phyloP scores from a whole-genome alignment of 73 alveolate genomes.

The Paramecium primaurelia region DNA sequence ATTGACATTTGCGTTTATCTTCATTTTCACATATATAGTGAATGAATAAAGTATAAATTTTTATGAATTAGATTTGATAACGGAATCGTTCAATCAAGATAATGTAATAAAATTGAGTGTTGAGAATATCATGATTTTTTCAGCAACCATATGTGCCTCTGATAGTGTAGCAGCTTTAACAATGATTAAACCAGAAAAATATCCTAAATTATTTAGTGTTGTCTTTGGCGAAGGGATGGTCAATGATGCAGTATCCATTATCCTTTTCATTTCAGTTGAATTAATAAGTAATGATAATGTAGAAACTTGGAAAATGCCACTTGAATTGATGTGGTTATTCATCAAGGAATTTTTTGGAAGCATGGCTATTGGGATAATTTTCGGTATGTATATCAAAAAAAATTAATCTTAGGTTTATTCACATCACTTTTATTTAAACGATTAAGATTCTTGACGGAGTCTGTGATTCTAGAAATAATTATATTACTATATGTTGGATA shows the following conservation, averaged over 20 bases:
- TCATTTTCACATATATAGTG: constrained; percentile 71
- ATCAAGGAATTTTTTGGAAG: constrained; percentile 43
- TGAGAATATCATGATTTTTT: constrained; percentile 74
- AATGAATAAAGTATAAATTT: not conserved
- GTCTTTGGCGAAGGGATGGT: constrained; percentile 96
- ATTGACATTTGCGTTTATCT: constrained; percentile 82
- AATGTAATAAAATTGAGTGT: constrained; percentile 50
- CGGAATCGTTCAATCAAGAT: not conserved
- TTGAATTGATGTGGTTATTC: constrained; percentile 15
- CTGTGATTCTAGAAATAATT: constrained; percentile 82
- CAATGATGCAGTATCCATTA: constrained; percentile 94
- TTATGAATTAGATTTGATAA: not conserved
- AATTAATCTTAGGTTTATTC: constrained; percentile 58
- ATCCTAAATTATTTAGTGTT: constrained; percentile 89
- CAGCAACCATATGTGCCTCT: constrained; percentile 88
- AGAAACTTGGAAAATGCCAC: not conserved
- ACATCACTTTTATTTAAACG: constrained; percentile 69
- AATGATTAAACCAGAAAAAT: constrained; percentile 79
- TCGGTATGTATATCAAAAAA: not conserved
- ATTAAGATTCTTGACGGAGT: constrained; percentile 63
- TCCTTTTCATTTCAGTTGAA: constrained; percentile 64
- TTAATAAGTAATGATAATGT: not conserved
- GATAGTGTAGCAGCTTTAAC: constrained; percentile 94
- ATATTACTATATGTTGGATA: constrained; percentile 84
- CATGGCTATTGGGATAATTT: constrained; percentile 2